A percentile compares a stretch with the other conserved stretches of the same genome.
phyloP scores from a whole-genome alignment of 495 filamentous ascomycete genomes.

The Daldinia childiae region DNA sequence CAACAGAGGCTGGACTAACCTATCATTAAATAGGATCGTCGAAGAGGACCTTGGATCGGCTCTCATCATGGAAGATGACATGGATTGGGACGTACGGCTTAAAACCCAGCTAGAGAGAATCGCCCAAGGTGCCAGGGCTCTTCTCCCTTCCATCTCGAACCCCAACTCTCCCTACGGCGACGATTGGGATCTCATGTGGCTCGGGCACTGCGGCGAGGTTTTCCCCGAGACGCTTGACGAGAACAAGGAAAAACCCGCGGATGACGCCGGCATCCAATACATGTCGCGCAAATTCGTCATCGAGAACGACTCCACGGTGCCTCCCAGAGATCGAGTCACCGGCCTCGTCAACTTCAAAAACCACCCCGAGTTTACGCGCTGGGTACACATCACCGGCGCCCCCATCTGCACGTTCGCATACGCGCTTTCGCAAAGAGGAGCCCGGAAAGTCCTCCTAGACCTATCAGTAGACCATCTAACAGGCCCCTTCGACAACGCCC shows the following conservation, averaged over 20 bases:
- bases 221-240: conserved; percentile 40
- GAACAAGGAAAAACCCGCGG: conserved; percentile 18
- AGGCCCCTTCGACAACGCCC: conserved; percentile 58
- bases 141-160: conserved; percentile 29
- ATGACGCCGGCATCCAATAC: conserved; percentile 18
- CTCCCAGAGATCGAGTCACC: conserved; percentile 32
- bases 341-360: conserved; percentile 37
- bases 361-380: conserved; percentile 55
- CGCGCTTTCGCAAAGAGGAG: conserved; percentile 63
- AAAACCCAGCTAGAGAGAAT: conserved; percentile 47
- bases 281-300: conserved; percentile 40
- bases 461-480: conserved; percentile 54
- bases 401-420: conserved; percentile 66
- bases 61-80: conserved; percentile 59
- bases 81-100: conserved; percentile 59
- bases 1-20: neutral
- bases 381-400: conserved; percentile 56
- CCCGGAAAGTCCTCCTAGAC: conserved; percentile 61
- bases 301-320: conserved; percentile 41
- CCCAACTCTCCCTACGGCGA: conserved; percentile 49
- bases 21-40: conserved; percentile 44
- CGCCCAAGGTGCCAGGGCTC: conserved; percentile 42
- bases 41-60: conserved; percentile 54
- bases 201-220: conserved; percentile 52
- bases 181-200: conserved; percentile 54